These are phyloP conservation scores for Brasenia schreberi DNA, from an alignment of 164 flowering plant genomes.

Conservation along the genomic window DNA sequence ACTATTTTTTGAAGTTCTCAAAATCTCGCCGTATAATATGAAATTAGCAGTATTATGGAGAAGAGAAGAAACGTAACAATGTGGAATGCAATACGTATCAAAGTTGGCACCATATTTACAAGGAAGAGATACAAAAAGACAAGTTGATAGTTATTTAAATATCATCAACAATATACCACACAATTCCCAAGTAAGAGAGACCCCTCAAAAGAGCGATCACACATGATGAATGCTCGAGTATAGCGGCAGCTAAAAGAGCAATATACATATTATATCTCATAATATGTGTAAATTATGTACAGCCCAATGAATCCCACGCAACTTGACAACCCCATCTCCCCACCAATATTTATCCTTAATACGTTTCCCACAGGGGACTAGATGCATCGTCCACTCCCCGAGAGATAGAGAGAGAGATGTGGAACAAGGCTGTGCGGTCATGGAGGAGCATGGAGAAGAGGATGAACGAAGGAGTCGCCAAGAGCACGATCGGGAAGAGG, in stretches of 20 bases:
- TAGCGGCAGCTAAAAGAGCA: background rate
- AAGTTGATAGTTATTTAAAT: background rate
- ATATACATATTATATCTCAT: background rate
- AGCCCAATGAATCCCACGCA: background rate
- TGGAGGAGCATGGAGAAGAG: conserved; percentile 30
- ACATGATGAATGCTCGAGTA: background rate
- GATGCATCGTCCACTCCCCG: background rate
- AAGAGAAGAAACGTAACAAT: too few species aligned
- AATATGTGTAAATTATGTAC: too few species aligned
- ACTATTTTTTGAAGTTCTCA: too few species aligned
- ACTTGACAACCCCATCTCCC: background rate
- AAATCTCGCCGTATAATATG: too few species aligned
- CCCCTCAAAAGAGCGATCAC: background rate
- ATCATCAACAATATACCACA: background rate
- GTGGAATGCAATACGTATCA: too few species aligned
- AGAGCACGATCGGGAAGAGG: conserved; percentile 44
- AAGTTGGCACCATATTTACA: too few species aligned
- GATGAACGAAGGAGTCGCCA: conserved; percentile 38
- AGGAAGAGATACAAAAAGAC: too few species aligned
- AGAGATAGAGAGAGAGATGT: conserved; percentile 7
- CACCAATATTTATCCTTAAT: background rate
- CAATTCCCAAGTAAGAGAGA: background rate
- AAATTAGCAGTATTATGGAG: too few species aligned
- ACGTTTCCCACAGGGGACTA: background rate
- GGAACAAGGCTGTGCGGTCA: conserved; percentile 17